Evolutionary conservation across 176 grass and related monocot genomes (phyloP).

Genomic region (Carex littledalei): DNA sequence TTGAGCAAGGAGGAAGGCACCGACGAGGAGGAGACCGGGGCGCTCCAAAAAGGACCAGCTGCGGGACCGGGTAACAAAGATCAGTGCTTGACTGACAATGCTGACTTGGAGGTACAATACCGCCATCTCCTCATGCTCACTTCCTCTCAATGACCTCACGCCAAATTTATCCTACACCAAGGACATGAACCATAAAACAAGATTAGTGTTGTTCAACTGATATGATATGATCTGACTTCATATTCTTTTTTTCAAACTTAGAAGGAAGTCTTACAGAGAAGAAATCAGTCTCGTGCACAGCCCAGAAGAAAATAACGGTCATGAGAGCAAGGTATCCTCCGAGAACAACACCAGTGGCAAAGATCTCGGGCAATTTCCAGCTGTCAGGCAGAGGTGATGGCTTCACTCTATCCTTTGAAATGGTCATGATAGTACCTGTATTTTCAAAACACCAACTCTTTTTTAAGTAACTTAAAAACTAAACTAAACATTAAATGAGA

Average conservation of each 20-base stretch:
- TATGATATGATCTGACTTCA: not conserved
- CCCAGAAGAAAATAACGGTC: slow-evolving; percentile 99
- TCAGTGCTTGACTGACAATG: slow-evolving; percentile 93
- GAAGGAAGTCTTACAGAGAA: slow-evolving; percentile 46
- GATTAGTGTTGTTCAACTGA: not conserved
- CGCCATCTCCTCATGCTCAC: slow-evolving; percentile 65
- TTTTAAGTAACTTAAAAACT: not conserved
- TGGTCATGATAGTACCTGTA: slow-evolving; percentile 97
- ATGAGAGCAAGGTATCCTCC: slow-evolving; percentile 86
- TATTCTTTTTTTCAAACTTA: not conserved
- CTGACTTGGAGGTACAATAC: slow-evolving; percentile 98
- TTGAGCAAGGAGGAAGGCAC: slow-evolving; percentile 78
- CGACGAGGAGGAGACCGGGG: slow-evolving; percentile 66
- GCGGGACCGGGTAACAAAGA: slow-evolving; percentile 88
- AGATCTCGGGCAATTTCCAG: slow-evolving; percentile 98
- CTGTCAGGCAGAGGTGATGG: slow-evolving; percentile 87
- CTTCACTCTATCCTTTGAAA: slow-evolving; percentile 94
- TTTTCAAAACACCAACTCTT: not conserved
- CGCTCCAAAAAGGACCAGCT: slow-evolving; percentile 84
- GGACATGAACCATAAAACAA: not conserved
- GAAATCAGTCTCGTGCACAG: slow-evolving; percentile 69
- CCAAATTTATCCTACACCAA: slow-evolving; percentile 70
- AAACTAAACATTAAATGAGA: not conserved
- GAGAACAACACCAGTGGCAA: slow-evolving; percentile 77
- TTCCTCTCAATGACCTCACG: slow-evolving; percentile 58